phyloP scores from a whole-genome alignment of 768 basidiomycete genomes.

The Russula virescens region DNA sequence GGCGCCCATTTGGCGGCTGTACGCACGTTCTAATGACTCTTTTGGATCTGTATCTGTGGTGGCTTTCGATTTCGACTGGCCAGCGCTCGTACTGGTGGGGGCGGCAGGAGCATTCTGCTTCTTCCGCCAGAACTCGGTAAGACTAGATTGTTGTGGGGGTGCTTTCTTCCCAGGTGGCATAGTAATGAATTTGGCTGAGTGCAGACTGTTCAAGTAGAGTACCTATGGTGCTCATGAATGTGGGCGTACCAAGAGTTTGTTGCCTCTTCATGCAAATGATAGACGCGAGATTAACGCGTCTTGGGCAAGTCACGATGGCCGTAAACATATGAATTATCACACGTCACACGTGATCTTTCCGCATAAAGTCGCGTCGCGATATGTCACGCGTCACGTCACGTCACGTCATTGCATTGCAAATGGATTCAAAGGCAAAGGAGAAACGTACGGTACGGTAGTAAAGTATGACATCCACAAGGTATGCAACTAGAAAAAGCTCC shows the following conservation, averaged over 20 bases:
- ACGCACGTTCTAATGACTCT: slow-evolving; percentile 11
- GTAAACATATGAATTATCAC: slow-evolving; percentile 8
- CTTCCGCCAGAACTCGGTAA: slow-evolving; percentile 66
- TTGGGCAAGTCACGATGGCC: slow-evolving; percentile 10
- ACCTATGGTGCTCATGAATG: background rate
- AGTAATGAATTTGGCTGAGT: slow-evolving; percentile 64
- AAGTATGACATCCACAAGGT: slow-evolving; percentile 19
- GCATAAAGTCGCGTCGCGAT: too few species aligned
- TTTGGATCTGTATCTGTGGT: background rate
- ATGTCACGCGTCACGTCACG: background rate
- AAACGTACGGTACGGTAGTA: too few species aligned
- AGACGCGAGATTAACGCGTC: slow-evolving; percentile 13
- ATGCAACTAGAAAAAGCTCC: slow-evolving; percentile 15
- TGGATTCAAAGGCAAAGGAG: background rate
- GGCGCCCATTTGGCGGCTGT: too few species aligned
- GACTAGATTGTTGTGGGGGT: slow-evolving; percentile 72
- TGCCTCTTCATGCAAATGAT: slow-evolving; percentile 54
- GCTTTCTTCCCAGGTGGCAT: slow-evolving; percentile 67
- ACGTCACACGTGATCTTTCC: slow-evolving; percentile 11
- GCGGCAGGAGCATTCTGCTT: slow-evolving; percentile 27
- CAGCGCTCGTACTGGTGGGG: slow-evolving; percentile 21
- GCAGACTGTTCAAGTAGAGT: background rate
- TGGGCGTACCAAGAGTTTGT: slow-evolving; percentile 56
- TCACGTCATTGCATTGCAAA: background rate
- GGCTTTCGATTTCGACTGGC: background rate